Conservation (phyloP, 1,284 basidiomycete genomes). For the Ceratobasidium sp. region DNA sequence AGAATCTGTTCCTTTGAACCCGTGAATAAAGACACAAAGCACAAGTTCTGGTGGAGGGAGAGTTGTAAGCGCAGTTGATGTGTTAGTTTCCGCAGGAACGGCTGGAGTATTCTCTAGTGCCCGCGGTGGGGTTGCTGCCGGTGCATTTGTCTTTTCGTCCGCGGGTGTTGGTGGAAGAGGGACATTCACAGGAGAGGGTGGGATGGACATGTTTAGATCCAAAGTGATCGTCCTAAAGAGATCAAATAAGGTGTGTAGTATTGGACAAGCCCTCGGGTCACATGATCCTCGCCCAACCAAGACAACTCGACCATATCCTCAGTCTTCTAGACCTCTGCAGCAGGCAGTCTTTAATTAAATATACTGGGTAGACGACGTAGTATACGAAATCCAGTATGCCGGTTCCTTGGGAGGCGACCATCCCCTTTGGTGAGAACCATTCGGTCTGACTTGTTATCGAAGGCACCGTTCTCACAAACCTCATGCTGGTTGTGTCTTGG, state of each 20-base stretch:
- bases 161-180: slow-evolving; percentile 26
- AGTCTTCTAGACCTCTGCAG: no score
- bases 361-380: background rate
- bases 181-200: slow-evolving; percentile 4
- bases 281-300: no score
- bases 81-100: background rate
- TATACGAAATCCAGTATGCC: slow-evolving; percentile 71
- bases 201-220: slow-evolving; percentile 30
- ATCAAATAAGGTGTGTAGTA: no score
- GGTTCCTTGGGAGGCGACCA: slow-evolving; percentile 93
- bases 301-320: no score
- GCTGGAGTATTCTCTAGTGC: background rate
- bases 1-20: slow-evolving; percentile 81
- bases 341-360: no score
- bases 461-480: slow-evolving; percentile 20
- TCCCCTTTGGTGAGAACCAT: slow-evolving; percentile 82
- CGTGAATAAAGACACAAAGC: slow-evolving; percentile 60
- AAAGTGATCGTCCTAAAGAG: background rate
- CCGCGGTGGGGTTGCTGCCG: background rate
- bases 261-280: no score
- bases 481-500: slow-evolving; percentile 13
- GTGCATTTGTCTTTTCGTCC: background rate
- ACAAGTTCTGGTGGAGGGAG: slow-evolving; percentile 61
- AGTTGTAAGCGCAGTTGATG: slow-evolving; percentile 41
- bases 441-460: background rate